phyloP scores from a whole-genome alignment of 192 early-diverging fungal species.

The Coemansia sp. region DNA sequence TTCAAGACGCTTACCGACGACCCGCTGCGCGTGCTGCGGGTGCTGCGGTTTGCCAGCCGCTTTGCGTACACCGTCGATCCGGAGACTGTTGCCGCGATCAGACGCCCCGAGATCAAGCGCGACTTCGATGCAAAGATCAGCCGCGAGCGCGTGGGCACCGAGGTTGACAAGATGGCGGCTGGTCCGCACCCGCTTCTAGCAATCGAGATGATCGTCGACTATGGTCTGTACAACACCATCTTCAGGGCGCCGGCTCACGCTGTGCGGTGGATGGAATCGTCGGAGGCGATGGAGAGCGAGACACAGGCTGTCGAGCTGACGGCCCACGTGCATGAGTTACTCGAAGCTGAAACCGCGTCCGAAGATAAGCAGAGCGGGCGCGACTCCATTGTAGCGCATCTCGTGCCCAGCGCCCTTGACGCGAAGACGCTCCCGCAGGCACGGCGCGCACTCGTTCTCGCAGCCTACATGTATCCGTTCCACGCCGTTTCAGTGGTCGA shows the following conservation, averaged over 20 bases:
- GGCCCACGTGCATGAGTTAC: conserved; percentile 10
- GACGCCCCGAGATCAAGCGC: conserved; percentile 56
- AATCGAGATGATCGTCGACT: conserved; percentile 48
- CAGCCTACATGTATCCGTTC: conserved; percentile 62
- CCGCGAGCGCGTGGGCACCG: conserved; percentile 86
- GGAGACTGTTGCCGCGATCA: conserved; percentile 63
- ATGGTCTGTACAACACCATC: conserved; percentile 46
- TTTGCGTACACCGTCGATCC: conserved; percentile 78
- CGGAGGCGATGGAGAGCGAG: not conserved
- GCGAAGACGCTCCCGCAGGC: not conserved
- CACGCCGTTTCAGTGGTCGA: conserved; percentile 41
- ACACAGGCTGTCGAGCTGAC: conserved; percentile 14
- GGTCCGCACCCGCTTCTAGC: conserved; percentile 60
- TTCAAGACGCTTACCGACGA: conserved; percentile 92
- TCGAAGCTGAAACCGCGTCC: conserved; percentile 1
- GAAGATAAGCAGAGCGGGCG: not conserved
- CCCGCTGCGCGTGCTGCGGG: conserved; percentile 90
- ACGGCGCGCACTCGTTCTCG: conserved; percentile 56
- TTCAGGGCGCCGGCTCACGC: conserved; percentile 26
- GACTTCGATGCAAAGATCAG: conserved; percentile 83
- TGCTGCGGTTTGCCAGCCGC: conserved; percentile 91
- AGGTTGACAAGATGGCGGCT: conserved; percentile 91
- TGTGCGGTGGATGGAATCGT: not conserved
- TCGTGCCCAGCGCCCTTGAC: not conserved
- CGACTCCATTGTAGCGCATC: not conserved